Evolutionary conservation across 2,329 filamentous ascomycete species (phyloP), one percentile per base, ranked within the genome.

Genomic region (Diaporthe citri): DNA sequence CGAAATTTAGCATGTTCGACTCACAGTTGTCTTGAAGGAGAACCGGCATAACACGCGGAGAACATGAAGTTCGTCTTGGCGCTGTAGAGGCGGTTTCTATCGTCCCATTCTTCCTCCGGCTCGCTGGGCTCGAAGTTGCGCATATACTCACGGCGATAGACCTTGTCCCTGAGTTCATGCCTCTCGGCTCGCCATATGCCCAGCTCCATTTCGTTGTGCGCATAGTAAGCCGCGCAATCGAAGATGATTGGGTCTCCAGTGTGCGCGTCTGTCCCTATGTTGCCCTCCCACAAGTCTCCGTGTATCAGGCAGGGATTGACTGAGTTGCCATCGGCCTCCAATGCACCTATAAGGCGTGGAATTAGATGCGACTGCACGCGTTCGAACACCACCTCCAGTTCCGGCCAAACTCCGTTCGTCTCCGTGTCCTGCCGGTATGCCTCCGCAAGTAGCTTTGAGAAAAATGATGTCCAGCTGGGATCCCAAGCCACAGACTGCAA

Each of bases 271-370:
- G 80, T 82, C 0, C 82, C 83, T 2, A 80, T 77, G 72, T 87
- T 87, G 1, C 79, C 81, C 64, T 86, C 82, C 85, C 84, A 86
- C 2, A 86, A 77, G 77, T 86, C 84, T 0, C 84, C 84, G 74
- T 85, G 84, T 22, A 85, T 82, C 59, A 85, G 77, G 28, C 76
- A 76, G 1, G 82, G 81, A 59, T 77, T 80, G 13, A 83, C 55
- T 0, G 81, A 80, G 34, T 77, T 79, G 8, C 83, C 51, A 2
- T 81, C 76, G 1, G 64, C 17, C 69, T 81, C 76, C 17, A 83
- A 51, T 0, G 77, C 77, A 2, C 78, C 80, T 6, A 83, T 70
- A 0, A 82, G 73, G 1, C 79, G 74, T 1, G 84, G 84, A n/a
- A 85, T 81, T 25, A 84, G 78, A 15, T 78, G 76, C 5, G 76